A percentile compares a stretch with the other conserved stretches of the same genome.
phyloP scores from a whole-genome alignment of 2,329 filamentous ascomycete genomes.

The Aurifilum marmelostoma region DNA sequence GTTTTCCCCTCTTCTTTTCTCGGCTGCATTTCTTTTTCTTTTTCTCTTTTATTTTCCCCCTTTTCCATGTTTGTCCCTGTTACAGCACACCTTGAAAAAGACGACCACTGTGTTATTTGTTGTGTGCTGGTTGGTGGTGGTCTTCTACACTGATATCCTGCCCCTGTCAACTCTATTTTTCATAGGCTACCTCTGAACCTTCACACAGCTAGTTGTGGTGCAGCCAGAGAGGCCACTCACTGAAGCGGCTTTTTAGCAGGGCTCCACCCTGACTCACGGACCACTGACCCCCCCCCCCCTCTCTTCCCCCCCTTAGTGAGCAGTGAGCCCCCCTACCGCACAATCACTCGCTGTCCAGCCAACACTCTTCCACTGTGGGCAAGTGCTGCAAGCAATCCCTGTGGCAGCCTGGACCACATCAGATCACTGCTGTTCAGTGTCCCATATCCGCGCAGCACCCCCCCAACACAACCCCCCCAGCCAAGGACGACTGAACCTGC shows the following conservation, averaged over 20 bases:
- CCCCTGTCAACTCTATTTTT: neutral
- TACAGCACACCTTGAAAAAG: neutral
- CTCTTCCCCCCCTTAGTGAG: neutral
- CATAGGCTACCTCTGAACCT: neutral
- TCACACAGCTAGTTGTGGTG: neutral
- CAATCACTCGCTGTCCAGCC: slow-evolving; percentile 29
- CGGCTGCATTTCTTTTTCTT: neutral
- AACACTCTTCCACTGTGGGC: neutral
- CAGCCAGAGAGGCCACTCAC: neutral
- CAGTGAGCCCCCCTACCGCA: neutral
- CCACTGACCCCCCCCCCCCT: neutral
- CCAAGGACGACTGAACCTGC: slow-evolving; percentile 21
- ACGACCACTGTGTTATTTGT: neutral
- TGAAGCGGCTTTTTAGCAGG: neutral
- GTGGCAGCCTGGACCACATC: neutral
- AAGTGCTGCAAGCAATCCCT: slow-evolving; percentile 1
- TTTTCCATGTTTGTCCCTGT: neutral
- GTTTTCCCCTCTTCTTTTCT: neutral
- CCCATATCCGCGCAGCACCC: slow-evolving; percentile 7
- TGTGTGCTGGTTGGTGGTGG: neutral
- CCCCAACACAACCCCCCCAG: neutral
- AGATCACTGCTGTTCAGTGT: neutral
- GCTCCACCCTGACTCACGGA: slow-evolving; percentile 2
- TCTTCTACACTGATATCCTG: neutral
- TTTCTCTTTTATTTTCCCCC: neutral